Percentiles rank a stretch among this genome's conserved stretches.
These are phyloP conservation scores for Akanthomyces uredinophilus DNA, from an alignment of 2,329 filamentous ascomycete species.

Conservation along the genomic window DNA sequence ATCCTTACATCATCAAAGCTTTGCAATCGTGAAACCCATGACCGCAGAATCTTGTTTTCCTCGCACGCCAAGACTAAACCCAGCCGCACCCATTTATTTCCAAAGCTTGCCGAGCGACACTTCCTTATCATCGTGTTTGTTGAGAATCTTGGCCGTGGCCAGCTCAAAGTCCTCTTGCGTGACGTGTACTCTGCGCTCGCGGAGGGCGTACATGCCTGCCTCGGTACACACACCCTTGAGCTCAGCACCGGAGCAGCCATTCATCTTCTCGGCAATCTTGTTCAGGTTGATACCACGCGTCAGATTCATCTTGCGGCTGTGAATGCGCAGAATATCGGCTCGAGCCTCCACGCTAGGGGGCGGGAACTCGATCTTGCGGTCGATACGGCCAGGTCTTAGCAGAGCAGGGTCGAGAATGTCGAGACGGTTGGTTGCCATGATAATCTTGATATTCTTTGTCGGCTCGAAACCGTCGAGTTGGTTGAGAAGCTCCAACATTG, in stretches of 20 bases:
- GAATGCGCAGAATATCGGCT: conserved; percentile 95
- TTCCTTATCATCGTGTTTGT: conserved; percentile 99
- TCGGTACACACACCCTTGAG: conserved; percentile 98
- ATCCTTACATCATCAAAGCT: conserved; percentile 13
- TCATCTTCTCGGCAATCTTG: conserved; percentile 99
- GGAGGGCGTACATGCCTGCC: conserved; percentile 94
- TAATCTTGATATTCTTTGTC: conserved; percentile 99
- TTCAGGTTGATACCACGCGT: conserved; percentile 95
- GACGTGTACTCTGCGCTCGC: conserved; percentile 93
- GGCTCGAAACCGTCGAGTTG: conserved; percentile 98
- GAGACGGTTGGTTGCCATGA: conserved; percentile 98
- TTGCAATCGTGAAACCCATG: background rate
- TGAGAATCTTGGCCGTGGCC: conserved; percentile 96
- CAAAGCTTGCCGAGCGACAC: conserved; percentile 82
- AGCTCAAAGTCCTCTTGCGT: conserved; percentile 99
- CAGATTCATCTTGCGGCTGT: conserved; percentile 97
- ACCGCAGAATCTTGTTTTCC: background rate
- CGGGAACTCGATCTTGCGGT: conserved; percentile 98
- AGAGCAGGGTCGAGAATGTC: conserved; percentile 96
- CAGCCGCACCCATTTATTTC: conserved; percentile 31
- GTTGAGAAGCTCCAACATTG: conserved; percentile 97
- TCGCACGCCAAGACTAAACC: background rate
- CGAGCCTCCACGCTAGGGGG: conserved; percentile 93
- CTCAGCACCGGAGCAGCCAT: conserved; percentile 94
- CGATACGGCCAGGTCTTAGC: conserved; percentile 92